Evolutionary conservation across 176 grass and related monocot genomes (phyloP), one percentile per base, ranked within the genome.

Genomic region (Oryza coarctata): DNA sequence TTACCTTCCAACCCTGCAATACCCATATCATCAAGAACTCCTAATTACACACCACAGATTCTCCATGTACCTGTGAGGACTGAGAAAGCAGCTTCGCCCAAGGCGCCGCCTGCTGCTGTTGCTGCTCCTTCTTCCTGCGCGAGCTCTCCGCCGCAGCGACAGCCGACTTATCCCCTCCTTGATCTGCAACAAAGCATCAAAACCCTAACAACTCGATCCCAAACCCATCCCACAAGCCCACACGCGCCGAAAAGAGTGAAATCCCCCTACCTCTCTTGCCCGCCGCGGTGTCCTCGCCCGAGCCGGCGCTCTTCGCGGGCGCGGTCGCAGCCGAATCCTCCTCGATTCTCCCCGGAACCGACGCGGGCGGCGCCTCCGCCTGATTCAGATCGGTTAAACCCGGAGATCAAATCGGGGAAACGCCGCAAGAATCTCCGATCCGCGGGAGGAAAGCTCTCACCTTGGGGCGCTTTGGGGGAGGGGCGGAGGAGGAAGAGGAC

Each of bases 1-100:
- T 70, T 35, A 65, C 49, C 73, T 34, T 61, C 32, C 17, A 62
- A 77, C 75, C 50, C 63, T 47, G 84, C 58, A 34, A 47, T 30
- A 86, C 43, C 55, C 40, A 64, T 71, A 55, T 3, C 22, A 41
- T 55, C 22, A 40, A 27, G 65, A 62, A 66, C 36, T 62, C 43
- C 36, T 25, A 43, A 40, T 3, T 68, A 69, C 13, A 28, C 1
- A 3, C 6, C 47, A 25, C 18, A 12, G 4, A 75, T 31, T 55
- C 18, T 49, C 9, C 30, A 8, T 22, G 49, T 60, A 92, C 97
- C 97, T 95, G 87, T 34, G 97, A 90, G 57, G 80, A 84, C 77
- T 99, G 91, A n/a, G 97, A 99, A 10, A 99, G 87, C 32, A 99
- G 83, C 77, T 94, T 99, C 2, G 91, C 97, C 97, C 97, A 99